phyloP scores from a whole-genome alignment of 768 basidiomycete species.

The Leccinum fibrillosum region DNA sequence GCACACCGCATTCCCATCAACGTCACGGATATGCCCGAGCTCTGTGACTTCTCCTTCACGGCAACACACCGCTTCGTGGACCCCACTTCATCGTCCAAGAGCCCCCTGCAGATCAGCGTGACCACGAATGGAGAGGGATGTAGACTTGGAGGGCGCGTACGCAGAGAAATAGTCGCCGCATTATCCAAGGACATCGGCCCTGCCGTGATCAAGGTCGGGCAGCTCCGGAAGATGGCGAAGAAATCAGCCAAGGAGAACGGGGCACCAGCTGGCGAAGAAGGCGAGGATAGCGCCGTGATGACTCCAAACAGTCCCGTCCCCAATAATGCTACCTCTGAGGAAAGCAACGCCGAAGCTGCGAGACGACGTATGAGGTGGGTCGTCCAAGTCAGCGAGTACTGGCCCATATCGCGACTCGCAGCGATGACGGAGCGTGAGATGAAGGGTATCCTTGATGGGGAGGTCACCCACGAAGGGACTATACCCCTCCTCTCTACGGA shows the following conservation, averaged over 20 bases:
- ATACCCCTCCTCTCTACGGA: slow-evolving; percentile 25
- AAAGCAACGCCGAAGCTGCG: slow-evolving; percentile 44
- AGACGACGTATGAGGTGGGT: slow-evolving; percentile 87
- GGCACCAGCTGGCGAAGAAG: slow-evolving; percentile 34
- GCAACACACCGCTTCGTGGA: slow-evolving; percentile 80
- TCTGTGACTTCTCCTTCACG: slow-evolving; percentile 89
- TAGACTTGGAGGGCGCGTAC: slow-evolving; percentile 73
- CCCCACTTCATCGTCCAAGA: slow-evolving; percentile 39
- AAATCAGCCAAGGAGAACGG: slow-evolving; percentile 24
- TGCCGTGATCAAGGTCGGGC: slow-evolving; percentile 73
- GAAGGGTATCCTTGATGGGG: slow-evolving; percentile 53
- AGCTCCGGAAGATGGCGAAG: slow-evolving; percentile 54
- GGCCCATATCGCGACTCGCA: slow-evolving; percentile 79
- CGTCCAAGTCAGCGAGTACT: slow-evolving; percentile 95
- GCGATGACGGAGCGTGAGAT: slow-evolving; percentile 66
- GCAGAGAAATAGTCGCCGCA: slow-evolving; percentile 75
- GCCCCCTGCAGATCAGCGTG: slow-evolving; percentile 71
- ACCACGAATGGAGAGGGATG: slow-evolving; percentile 94
- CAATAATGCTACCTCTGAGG: slow-evolving; percentile 16
- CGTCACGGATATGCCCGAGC: slow-evolving; percentile 78
- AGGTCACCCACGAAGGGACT: slow-evolving; percentile 12
- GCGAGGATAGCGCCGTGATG: slow-evolving; percentile 49
- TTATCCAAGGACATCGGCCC: slow-evolving; percentile 70
- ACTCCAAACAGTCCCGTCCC: slow-evolving; percentile 75
- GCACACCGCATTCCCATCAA: slow-evolving; percentile 71